These are phyloP conservation scores for Rhynchospora breviuscula DNA, from an alignment of 176 grass and related monocot species.

Conservation along the genomic window DNA sequence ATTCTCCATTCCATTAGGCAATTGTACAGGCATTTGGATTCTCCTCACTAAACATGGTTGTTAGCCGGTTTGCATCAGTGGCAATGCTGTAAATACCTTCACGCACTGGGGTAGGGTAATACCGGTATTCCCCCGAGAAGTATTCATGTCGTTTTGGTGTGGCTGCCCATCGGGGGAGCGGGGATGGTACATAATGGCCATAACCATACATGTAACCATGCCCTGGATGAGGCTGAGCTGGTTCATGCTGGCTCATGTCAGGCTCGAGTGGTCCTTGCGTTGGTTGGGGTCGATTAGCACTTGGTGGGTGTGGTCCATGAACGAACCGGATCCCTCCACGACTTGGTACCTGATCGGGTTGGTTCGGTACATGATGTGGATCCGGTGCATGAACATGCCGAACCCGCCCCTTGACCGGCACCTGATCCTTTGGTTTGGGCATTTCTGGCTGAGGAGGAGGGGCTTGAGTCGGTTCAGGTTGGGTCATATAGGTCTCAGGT, in stretches of 20 bases:
- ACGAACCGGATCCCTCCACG: background rate
- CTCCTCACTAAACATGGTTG: conserved; percentile 98
- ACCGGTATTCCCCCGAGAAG: conserved; percentile 79
- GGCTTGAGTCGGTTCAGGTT: conserved; percentile 1
- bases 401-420: conserved; percentile 17
- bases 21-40: conserved; percentile 94
- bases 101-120: conserved; percentile 87
- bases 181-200: conserved; percentile 66
- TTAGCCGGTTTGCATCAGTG: conserved; percentile 81
- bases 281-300: background rate
- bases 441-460: conserved; percentile 9
- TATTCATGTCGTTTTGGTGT: conserved; percentile 68
- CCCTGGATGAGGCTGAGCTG: background rate
- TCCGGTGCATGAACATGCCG: background rate
- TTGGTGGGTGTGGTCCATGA: background rate
- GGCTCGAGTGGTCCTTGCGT: background rate
- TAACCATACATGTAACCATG: conserved; percentile 17
- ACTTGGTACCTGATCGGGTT: conserved; percentile 3
- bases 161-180: conserved; percentile 69
- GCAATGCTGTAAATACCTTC: conserved; percentile 95
- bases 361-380: background rate
- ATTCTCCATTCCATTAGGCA: conserved; percentile 33
- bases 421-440: conserved; percentile 15
- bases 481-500: background rate
- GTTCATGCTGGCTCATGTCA: conserved; percentile 22